phyloP scores from a whole-genome alignment of 2,329 filamentous ascomycete genomes.

The Paracorniculantispora psalliotae region DNA sequence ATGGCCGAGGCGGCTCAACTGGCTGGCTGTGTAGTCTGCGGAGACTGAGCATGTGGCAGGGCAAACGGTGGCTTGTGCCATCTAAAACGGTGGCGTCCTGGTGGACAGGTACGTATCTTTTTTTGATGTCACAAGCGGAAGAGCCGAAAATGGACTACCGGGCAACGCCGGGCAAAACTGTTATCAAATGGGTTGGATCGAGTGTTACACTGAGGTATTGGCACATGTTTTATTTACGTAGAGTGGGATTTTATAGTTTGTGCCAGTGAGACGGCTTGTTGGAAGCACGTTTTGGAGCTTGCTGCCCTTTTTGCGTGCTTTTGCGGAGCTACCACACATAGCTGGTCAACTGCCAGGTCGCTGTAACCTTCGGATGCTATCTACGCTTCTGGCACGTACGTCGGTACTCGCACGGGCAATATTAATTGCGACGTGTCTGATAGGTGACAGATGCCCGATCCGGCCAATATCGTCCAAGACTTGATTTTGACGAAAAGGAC shows the following conservation, averaged over 20 bases:
- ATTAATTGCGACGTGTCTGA: too few species aligned
- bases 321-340: too few species aligned
- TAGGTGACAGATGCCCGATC: not conserved
- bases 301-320: not conserved
- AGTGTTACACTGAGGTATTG: too few species aligned
- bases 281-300: not conserved
- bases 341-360: too few species aligned
- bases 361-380: too few species aligned
- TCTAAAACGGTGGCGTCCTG: constrained; percentile 5
- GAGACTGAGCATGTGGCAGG: too few species aligned
- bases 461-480: not conserved
- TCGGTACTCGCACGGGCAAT: too few species aligned
- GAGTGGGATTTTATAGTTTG: not conserved
- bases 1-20: not conserved
- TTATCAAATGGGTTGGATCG: not conserved
- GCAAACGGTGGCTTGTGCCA: constrained; percentile 8
- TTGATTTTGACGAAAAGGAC: too few species aligned
- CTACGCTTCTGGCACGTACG: too few species aligned
- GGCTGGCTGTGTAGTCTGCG: too few species aligned
- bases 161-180: not conserved
- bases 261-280: not conserved
- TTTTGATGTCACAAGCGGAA: not conserved
- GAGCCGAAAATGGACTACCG: constrained; percentile 11
- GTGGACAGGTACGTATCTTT: not conserved
- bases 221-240: too few species aligned